Evolutionary conservation across 805 yeast species (phyloP).

Genomic region (Lachancea waltii): DNA sequence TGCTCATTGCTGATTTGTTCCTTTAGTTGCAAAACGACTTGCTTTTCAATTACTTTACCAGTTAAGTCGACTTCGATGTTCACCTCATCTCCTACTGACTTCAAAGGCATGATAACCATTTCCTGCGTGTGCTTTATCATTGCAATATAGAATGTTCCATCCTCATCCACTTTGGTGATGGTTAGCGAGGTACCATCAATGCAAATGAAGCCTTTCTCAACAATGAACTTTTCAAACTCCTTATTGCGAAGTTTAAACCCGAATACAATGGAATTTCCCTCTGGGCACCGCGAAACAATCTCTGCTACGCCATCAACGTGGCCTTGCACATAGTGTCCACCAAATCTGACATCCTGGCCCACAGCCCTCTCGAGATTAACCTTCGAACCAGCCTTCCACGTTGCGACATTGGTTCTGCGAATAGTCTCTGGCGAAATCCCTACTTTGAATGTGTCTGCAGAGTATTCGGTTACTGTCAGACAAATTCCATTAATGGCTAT

Average conservation of each 20-base stretch:
- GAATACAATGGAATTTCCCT: conserved; percentile 71
- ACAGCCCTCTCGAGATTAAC: conserved; percentile 94
- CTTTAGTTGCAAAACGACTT: conserved; percentile 54
- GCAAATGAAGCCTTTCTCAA: conserved; percentile 90
- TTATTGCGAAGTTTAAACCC: conserved; percentile 66
- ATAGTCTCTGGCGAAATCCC: conserved; percentile 93
- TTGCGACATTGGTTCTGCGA: conserved; percentile 69
- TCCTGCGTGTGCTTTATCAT: conserved; percentile 88
- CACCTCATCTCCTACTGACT: conserved; percentile 55
- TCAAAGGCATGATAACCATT: conserved; percentile 66
- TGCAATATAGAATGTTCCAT: conserved; percentile 67
- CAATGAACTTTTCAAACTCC: conserved; percentile 61
- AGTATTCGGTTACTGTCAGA: conserved; percentile 83
- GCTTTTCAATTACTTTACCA: conserved; percentile 87
- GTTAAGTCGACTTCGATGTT: conserved; percentile 93
- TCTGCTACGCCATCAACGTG: conserved; percentile 88
- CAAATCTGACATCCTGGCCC: conserved; percentile 65
- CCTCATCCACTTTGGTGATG: conserved; percentile 68
- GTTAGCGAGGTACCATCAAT: conserved; percentile 93
- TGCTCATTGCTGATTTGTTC: conserved; percentile 45
- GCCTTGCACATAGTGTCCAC: conserved; percentile 98
- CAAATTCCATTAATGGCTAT: conserved; percentile 87
- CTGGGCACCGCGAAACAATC: conserved; percentile 47
- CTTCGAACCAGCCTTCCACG: conserved; percentile 46
- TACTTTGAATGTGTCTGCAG: conserved; percentile 59